These are phyloP conservation scores for Neurospora sp. DNA, from an alignment of 495 filamentous ascomycete genomes.

Conservation along the genomic window DNA sequence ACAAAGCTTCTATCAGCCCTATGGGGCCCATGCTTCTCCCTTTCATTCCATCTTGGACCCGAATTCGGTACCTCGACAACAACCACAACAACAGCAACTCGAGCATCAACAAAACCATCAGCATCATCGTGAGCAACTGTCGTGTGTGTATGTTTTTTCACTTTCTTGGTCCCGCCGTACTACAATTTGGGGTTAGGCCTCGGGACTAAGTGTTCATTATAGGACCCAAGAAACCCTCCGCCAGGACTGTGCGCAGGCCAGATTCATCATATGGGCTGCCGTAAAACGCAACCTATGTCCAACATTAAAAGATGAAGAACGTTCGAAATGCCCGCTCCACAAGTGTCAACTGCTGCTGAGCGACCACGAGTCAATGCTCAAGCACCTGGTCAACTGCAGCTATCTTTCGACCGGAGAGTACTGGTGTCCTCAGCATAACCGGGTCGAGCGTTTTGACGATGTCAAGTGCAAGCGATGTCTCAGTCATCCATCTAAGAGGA, in stretches of 20 bases:
- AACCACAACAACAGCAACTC: not conserved
- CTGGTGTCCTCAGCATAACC: conserved; percentile 37
- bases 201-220: conserved; percentile 17
- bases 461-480: conserved; percentile 34
- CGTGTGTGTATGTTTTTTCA: conserved; percentile 26
- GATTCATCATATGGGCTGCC: conserved; percentile 42
- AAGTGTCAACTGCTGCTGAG: conserved; percentile 30
- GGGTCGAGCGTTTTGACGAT: conserved; percentile 38
- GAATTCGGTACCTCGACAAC: not conserved
- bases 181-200: not conserved
- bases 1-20: not conserved
- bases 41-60: conserved; percentile 4
- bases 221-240: conserved; percentile 31
- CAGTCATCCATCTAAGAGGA: conserved; percentile 37
- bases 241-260: conserved; percentile 36
- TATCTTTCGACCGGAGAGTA: conserved; percentile 37
- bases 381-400: conserved; percentile 30
- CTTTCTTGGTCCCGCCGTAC: not conserved
- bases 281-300: conserved; percentile 38
- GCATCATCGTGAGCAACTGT: conserved; percentile 4
- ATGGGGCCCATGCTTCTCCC: not conserved
- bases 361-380: conserved; percentile 38
- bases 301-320: conserved; percentile 16
- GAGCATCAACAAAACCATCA: not conserved
- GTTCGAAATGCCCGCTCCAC: conserved; percentile 34